A percentile compares a stretch with the other conserved stretches of the same genome.
These are phyloP conservation scores for Lachancea kluyveri DNA, from an alignment of 805 yeast species.

Conservation along the genomic window DNA sequence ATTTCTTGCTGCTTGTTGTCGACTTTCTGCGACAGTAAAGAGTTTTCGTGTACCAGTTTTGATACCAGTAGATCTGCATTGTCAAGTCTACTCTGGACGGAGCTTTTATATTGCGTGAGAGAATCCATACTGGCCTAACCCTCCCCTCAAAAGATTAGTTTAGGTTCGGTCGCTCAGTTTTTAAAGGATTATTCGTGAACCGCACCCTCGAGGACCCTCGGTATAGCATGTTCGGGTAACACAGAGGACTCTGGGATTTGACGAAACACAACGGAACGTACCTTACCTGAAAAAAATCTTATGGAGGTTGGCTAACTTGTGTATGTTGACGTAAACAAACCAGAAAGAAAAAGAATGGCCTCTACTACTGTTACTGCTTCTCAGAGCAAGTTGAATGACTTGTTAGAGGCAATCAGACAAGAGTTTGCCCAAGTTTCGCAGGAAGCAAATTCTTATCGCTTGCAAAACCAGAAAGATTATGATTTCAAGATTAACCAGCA, in stretches of 20 bases:
- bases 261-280: too few species aligned
- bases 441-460: conserved; percentile 79
- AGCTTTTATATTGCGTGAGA: conserved; percentile 17
- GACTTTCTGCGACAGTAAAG: conserved; percentile 14
- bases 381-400: conserved; percentile 53
- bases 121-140: too few species aligned
- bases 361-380: conserved; percentile 21
- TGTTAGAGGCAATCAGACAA: conserved; percentile 84
- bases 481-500: conserved; percentile 89
- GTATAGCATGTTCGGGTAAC: too few species aligned
- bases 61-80: conserved; percentile 27
- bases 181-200: too few species aligned
- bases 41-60: conserved; percentile 23
- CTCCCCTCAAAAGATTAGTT: too few species aligned
- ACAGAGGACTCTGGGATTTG: too few species aligned
- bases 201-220: too few species aligned
- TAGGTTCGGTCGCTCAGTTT: too few species aligned
- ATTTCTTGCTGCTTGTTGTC: conserved; percentile 19
- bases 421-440: conserved; percentile 81
- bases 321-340: too few species aligned
- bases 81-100: conserved; percentile 22
- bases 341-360: conserved; percentile 4
- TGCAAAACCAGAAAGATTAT: conserved; percentile 81
- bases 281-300: too few species aligned
- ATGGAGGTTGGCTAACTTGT: too few species aligned